Evolutionary conservation across 805 yeast genomes (phyloP).

Genomic region (Kluyveromyces lactis): DNA sequence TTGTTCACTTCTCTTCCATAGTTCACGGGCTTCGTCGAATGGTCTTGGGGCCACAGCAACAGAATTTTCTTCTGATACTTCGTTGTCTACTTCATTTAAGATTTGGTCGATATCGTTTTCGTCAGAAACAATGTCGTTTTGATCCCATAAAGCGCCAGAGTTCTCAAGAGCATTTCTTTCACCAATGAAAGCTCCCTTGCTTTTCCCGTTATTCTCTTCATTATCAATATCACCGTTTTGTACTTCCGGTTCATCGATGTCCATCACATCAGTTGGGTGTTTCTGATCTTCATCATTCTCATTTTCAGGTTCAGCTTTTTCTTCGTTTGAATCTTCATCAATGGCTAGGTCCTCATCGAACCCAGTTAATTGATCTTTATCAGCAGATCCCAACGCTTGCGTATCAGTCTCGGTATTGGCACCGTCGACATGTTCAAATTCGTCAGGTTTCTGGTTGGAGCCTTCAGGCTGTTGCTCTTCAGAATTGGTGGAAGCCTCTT

Average conservation of each 20-base stretch:
- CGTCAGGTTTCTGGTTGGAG: conserved; percentile 69
- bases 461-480: conserved; percentile 40
- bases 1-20: conserved; percentile 79
- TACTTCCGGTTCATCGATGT: conserved; percentile 22
- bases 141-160: conserved; percentile 15
- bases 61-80: conserved; percentile 22
- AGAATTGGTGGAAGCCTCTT: conserved; percentile 52
- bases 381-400: conserved; percentile 90
- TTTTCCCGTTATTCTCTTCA: conserved; percentile 35
- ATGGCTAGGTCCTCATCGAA: conserved; percentile 76
- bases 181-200: conserved; percentile 43
- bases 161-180: conserved; percentile 33
- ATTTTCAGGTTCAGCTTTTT: conserved; percentile 27
- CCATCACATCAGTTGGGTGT: conserved; percentile 20
- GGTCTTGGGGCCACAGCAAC: conserved; percentile 38
- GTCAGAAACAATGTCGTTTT: conserved; percentile 21
- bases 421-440: conserved; percentile 76
- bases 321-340: conserved; percentile 53
- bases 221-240: conserved; percentile 23
- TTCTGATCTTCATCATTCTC: conserved; percentile 28
- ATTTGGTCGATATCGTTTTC: conserved; percentile 26
- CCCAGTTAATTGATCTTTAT: conserved; percentile 65
- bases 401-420: conserved; percentile 72
- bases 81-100: conserved; percentile 28
- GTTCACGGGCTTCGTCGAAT: conserved; percentile 57